These are phyloP conservation scores for Leucocoprinus leucothites DNA, from an alignment of 768 basidiomycete genomes.

Conservation along the genomic window DNA sequence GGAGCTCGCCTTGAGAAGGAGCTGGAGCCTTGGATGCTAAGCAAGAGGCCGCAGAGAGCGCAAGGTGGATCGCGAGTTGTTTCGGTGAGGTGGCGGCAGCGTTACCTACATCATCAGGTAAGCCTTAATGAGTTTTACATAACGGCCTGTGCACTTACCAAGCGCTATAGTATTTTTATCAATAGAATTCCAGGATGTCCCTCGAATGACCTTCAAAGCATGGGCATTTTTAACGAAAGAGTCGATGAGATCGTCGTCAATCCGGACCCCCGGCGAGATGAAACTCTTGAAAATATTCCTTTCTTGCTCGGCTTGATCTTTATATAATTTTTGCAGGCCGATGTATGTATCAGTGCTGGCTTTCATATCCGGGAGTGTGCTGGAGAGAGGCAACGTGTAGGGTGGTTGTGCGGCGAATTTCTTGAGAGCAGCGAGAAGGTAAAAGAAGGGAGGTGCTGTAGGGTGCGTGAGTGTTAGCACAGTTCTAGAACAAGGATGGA, in stretches of 20 bases:
- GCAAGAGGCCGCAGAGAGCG: slow-evolving; percentile 58
- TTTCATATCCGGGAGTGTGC: slow-evolving; percentile 94
- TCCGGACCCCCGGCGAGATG: slow-evolving; percentile 23
- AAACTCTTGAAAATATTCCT: slow-evolving; percentile 53
- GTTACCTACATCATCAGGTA: slow-evolving; percentile 29
- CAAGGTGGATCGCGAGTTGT: slow-evolving; percentile 67
- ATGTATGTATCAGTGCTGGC: slow-evolving; percentile 84
- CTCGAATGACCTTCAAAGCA: slow-evolving; percentile 62
- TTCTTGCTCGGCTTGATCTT: slow-evolving; percentile 69
- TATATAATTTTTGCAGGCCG: slow-evolving; percentile 82
- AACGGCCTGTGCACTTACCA: slow-evolving; percentile 32
- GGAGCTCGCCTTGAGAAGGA: slow-evolving; percentile 19
- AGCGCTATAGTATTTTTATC: slow-evolving; percentile 47
- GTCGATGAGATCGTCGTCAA: slow-evolving; percentile 57
- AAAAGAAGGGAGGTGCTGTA: slow-evolving; percentile 64
- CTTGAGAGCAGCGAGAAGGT: slow-evolving; percentile 70
- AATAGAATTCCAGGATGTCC: slow-evolving; percentile 57
- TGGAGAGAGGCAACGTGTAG: slow-evolving; percentile 75
- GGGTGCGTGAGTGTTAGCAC: slow-evolving; percentile 31
- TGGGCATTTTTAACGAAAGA: slow-evolving; percentile 80
- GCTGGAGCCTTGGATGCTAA: slow-evolving; percentile 22
- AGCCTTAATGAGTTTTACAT: neutral
- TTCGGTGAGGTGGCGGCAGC: slow-evolving; percentile 42
- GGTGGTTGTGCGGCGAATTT: slow-evolving; percentile 53
- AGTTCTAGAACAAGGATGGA: no score